Evolutionary conservation across 176 grass and related monocot genomes (phyloP), one percentile per base, ranked within the genome.

Genomic region (Cymbopogon citratus): DNA sequence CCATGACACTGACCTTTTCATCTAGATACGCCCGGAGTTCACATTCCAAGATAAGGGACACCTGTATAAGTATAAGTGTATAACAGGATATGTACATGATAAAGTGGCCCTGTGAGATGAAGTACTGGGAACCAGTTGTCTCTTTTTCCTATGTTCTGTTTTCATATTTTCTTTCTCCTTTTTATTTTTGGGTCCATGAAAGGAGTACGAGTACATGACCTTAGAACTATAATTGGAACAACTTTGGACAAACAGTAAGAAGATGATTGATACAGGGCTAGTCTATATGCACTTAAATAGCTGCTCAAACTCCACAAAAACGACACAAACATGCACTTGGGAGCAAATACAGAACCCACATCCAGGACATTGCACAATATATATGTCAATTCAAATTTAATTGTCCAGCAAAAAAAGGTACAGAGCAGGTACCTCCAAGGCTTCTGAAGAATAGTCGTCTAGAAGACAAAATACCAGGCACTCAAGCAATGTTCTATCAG

Each of bases 391-490:
- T 34, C 18, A 66, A 85, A 74, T 75, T 45, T 56, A 41, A 35
- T 54, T 57, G 46, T 76, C 33, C 10, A 79, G 66, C 25, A 72
- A 85, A 73, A 82, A 70, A 5, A 52, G 71, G 71, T n/a, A 61
- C 63, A 19, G n/a, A 69, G 51, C 7, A 71, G 76, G 36, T 90
- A 98, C 95, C 95, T 98, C 87, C 75, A 98, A 74, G 92, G 95
- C 92, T 69, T 88, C 66, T 63, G 81, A 69, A 35, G 90, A 90
- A 75, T 95, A 82, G 72, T 98, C 88, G 73, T 98, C 95, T 79
- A 98, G 76, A 81, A 98, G 92, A 83, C 72, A 95, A 78, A 91
- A 98, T 27, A 90, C 95, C 21, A 91, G 62, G 73, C 91, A 98
- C 80, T 98, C 95, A 57, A 88, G 83, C 40, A 91, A 25, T 63